Base-by-base conservation (phyloP, 805 yeast genomes). In the Danielia oregonensis region DNA sequence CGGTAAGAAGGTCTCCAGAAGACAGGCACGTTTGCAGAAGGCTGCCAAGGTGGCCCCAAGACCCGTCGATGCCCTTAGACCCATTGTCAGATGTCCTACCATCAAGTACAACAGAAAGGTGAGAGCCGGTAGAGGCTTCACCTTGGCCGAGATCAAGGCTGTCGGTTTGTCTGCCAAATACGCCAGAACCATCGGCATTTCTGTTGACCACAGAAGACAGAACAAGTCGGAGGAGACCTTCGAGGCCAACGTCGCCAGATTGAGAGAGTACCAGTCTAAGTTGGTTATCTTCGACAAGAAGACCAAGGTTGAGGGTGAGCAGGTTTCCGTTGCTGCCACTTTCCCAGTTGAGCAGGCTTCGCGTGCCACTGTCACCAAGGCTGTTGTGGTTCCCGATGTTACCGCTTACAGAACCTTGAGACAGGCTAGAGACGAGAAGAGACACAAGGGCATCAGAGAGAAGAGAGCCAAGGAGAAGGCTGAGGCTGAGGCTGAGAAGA, bases 151-250 rank as follows among this genome's bases (percentile, higher is more conserved):
- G 82, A 72, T 93, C 64, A 91, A 91, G 81, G 96, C 96, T 68
- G 97, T 86, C 68, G 96, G 96, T 65, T 79, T 86, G 63, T 73
- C 88, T 54, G 61, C 71, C 43, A 86, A 88, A 72, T 87, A 86
- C 76, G 98, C 98, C 68, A 88, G 95, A 83, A 84, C 97, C 64
- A 72, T 93, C 60, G 98, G 98, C 73, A 86, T 93, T 63, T 87
- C 98, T 59, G 97, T 91, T 65, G 98, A 93, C 79, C 95, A 86
- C 91, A 91, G 98, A 82, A 89, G 98, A 78, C 91, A 83, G 70
- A 93, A 93, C 95, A 89, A 86, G 79, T 82, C 89, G 61, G 85
- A 85, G 61, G 98, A 89, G 78, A 88, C 85, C 64, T 86, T 88
- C 59, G 93, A 91, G 68, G 74, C 78, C 57, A 93, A 93, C 76